A percentile compares a stretch with the other conserved stretches of the same genome.
These are phyloP conservation scores for Escovopsis sp. DNA, from an alignment of 2,329 filamentous ascomycete species.

Conservation along the genomic window DNA sequence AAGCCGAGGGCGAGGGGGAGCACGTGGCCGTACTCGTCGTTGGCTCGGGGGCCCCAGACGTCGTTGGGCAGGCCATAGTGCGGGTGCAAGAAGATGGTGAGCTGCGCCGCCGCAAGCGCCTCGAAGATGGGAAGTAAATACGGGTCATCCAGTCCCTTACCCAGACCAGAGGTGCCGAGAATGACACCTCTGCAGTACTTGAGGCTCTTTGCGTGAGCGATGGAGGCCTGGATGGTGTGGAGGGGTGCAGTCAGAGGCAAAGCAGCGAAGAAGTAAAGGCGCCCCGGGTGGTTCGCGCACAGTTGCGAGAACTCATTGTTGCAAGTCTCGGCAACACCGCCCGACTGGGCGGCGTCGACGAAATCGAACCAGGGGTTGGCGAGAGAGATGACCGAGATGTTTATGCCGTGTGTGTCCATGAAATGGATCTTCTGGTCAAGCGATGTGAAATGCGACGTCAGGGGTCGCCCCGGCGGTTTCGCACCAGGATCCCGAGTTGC, in stretches of 20 bases:
- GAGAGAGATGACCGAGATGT: slow-evolving; percentile 71
- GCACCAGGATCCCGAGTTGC: slow-evolving; percentile 38
- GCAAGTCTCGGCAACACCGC: slow-evolving; percentile 46
- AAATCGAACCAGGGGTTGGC: slow-evolving; percentile 96
- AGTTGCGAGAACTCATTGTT: slow-evolving; percentile 66
- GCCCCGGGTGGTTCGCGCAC: slow-evolving; percentile 49
- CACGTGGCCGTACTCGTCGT: slow-evolving; percentile 67
- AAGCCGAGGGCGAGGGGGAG: slow-evolving; percentile 76
- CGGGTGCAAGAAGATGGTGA: slow-evolving; percentile 74
- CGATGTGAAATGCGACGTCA: slow-evolving; percentile 72
- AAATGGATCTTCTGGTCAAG: slow-evolving; percentile 69
- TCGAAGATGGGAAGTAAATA: slow-evolving; percentile 56
- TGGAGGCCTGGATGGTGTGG: slow-evolving; percentile 47
- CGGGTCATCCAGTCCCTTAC: slow-evolving; percentile 66
- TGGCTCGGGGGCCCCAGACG: slow-evolving; percentile 60
- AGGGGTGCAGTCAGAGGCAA: slow-evolving; percentile 59
- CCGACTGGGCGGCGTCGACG: slow-evolving; percentile 45
- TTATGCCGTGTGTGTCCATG: slow-evolving; percentile 74
- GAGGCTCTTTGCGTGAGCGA: slow-evolving; percentile 46
- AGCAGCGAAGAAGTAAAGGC: slow-evolving; percentile 71
- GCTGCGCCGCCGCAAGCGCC: slow-evolving; percentile 47
- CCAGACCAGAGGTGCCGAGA: slow-evolving; percentile 71
- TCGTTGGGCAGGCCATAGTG: slow-evolving; percentile 76
- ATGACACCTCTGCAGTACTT: slow-evolving; percentile 71
- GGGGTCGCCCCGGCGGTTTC: slow-evolving; percentile 59